These are phyloP conservation scores for Mycena maculata DNA, from an alignment of 768 basidiomycete species.

Conservation along the genomic window DNA sequence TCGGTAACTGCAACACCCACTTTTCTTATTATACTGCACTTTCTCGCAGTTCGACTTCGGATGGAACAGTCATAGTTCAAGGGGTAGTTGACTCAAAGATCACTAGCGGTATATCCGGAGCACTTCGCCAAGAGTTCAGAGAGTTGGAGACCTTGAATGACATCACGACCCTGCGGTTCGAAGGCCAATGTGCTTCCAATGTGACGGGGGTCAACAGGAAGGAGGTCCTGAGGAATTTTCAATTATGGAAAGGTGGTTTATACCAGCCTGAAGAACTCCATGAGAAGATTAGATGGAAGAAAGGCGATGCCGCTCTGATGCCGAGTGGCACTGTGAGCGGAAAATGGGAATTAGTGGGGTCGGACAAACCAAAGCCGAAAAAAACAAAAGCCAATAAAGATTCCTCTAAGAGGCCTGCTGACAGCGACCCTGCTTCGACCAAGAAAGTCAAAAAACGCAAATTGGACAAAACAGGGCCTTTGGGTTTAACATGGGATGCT, in stretches of 20 bases:
- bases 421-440: background rate
- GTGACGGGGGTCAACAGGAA: background rate
- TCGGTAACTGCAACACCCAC: background rate
- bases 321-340: background rate
- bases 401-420: background rate
- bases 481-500: background rate
- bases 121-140: background rate
- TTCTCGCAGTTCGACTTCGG: background rate
- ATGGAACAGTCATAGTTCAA: background rate
- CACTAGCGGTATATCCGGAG: background rate
- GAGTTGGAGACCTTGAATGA: background rate
- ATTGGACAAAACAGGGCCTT: no score
- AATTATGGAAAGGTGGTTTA: background rate
- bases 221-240: background rate
- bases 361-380: background rate
- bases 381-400: background rate
- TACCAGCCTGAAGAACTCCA: background rate
- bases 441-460: background rate
- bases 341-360: background rate
- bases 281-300: background rate
- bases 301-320: background rate
- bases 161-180: background rate
- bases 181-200: no score
- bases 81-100: background rate
- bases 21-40: conserved; percentile 1